phyloP scores from a whole-genome alignment of 495 filamentous ascomycete species.

The Acidiella bohemica region DNA sequence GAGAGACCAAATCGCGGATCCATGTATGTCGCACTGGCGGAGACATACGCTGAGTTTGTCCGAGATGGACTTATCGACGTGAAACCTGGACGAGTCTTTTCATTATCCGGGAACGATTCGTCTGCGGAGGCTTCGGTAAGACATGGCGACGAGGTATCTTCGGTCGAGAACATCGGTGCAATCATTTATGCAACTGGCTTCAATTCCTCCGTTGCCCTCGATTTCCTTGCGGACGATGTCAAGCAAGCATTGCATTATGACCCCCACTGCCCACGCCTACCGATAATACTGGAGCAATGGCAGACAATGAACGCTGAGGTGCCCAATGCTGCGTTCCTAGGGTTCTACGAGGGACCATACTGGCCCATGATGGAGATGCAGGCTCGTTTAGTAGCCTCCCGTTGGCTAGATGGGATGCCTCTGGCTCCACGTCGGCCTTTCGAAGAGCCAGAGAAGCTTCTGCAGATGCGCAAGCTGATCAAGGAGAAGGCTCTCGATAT shows the following conservation, averaged over 20 bases:
- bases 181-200: conserved; percentile 71
- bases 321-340: conserved; percentile 62
- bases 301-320: conserved; percentile 46
- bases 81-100: conserved; percentile 28
- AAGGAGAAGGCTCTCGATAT: conserved; percentile 30
- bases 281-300: conserved; percentile 55
- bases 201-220: conserved; percentile 44
- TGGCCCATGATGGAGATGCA: conserved; percentile 86
- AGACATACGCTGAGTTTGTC: conserved; percentile 60
- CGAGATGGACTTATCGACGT: conserved; percentile 47
- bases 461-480: conserved; percentile 19
- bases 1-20: conserved; percentile 31
- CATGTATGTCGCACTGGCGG: conserved; percentile 53
- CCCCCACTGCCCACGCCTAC: conserved; percentile 42
- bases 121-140: conserved; percentile 18
- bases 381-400: conserved; percentile 46
- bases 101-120: conserved; percentile 23
- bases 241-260: conserved; percentile 43
- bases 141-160: conserved; percentile 25
- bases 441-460: conserved; percentile 6
- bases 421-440: conserved; percentile 4
- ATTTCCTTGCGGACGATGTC: conserved; percentile 44
- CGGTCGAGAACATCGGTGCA: conserved; percentile 44
- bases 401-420: conserved; percentile 25
- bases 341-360: conserved; percentile 74